Evolutionary conservation across 2,329 filamentous ascomycete genomes (phyloP).

Genomic region (Geosmithia putterillii): DNA sequence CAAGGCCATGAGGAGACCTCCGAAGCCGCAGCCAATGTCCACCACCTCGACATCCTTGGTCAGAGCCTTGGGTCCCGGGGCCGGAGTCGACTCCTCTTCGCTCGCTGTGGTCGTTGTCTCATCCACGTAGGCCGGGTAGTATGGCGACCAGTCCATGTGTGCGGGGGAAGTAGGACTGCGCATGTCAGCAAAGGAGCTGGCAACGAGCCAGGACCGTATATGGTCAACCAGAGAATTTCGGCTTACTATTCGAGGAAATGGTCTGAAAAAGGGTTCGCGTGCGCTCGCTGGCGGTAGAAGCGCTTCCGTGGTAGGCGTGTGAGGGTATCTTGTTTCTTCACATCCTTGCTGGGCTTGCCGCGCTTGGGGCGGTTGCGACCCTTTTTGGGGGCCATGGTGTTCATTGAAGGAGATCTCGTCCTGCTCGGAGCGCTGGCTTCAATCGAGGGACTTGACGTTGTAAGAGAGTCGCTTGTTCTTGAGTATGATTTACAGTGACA

Average conservation of each 20-base stretch:
- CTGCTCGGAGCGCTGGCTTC: not conserved
- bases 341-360: constrained; percentile 46
- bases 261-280: constrained; percentile 97
- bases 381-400: not conserved
- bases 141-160: constrained; percentile 81
- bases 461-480: not conserved
- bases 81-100: constrained; percentile 11
- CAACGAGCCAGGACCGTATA: too few species aligned
- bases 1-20: constrained; percentile 77
- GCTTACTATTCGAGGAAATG: constrained; percentile 75
- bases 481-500: not conserved
- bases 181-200: not conserved
- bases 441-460: not conserved
- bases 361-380: constrained; percentile 48
- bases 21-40: constrained; percentile 96
- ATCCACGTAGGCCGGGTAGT: constrained; percentile 64
- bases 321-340: constrained; percentile 34
- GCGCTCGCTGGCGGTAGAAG: constrained; percentile 90
- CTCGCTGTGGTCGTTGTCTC: constrained; percentile 12
- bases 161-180: constrained; percentile 65
- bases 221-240: too few species aligned
- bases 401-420: not conserved
- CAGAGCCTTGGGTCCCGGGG: constrained; percentile 12
- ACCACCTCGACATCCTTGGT: constrained; percentile 72
- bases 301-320: constrained; percentile 77